Conservation (phyloP, 192 early-diverging fungal genomes). For the Tieghemiomyces parasiticus region DNA sequence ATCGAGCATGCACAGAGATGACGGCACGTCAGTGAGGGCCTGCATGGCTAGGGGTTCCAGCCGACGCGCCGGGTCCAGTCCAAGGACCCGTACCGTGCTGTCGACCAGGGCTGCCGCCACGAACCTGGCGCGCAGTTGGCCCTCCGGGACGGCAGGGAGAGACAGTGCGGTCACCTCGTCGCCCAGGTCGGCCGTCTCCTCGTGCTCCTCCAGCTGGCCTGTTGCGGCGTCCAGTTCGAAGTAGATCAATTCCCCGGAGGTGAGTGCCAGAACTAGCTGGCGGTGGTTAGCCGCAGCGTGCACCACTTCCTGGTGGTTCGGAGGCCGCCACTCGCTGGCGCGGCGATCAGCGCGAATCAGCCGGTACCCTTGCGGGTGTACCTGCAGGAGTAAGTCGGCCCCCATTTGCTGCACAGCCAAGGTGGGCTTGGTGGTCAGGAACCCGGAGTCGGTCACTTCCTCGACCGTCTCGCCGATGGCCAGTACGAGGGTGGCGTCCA, state of each 20-base stretch:
- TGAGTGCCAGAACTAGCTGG: slow-evolving; percentile 70
- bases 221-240: slow-evolving; percentile 84
- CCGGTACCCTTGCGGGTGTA: slow-evolving; percentile 79
- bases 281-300: slow-evolving; percentile 68
- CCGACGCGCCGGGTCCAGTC: slow-evolving; percentile 62
- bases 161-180: slow-evolving; percentile 58
- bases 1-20: slow-evolving; percentile 61
- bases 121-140: slow-evolving; percentile 56
- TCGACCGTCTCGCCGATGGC: slow-evolving; percentile 85
- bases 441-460: slow-evolving; percentile 85
- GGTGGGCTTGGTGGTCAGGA: slow-evolving; percentile 69
- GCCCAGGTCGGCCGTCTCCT: slow-evolving; percentile 57
- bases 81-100: slow-evolving; percentile 76
- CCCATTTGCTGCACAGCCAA: slow-evolving; percentile 70
- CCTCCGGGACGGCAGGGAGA: slow-evolving; percentile 63
- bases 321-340: slow-evolving; percentile 88
- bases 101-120: slow-evolving; percentile 88
- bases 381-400: slow-evolving; percentile 77
- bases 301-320: slow-evolving; percentile 52
- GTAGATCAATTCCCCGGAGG: slow-evolving; percentile 73
- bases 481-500: slow-evolving; percentile 83
- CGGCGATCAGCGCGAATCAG: slow-evolving; percentile 78
- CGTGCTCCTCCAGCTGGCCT: slow-evolving; percentile 74
- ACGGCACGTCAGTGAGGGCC: slow-evolving; percentile 46
- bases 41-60: slow-evolving; percentile 64